Conservation (phyloP, 257 asterid genomes). For the Hygrophila difformis region DNA sequence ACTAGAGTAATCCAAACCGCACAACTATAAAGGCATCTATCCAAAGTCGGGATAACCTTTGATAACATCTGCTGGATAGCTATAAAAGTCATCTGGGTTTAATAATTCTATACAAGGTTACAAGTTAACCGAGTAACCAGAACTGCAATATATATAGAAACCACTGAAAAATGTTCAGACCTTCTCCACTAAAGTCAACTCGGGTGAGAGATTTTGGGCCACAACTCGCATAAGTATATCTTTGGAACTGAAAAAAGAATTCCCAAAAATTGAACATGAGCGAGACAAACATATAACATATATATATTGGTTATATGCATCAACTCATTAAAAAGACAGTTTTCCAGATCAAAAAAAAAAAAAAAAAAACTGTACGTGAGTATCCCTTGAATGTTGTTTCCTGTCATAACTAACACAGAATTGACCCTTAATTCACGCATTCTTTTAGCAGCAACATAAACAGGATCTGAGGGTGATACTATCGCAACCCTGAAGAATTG, state of each 20-base stretch:
- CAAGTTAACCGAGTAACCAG: background rate
- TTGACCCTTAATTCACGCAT: conserved; percentile 84
- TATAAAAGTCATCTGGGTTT: background rate
- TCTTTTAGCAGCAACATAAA: conserved; percentile 79
- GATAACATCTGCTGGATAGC: conserved; percentile 2
- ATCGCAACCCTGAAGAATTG: conserved; percentile 58
- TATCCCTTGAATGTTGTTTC: conserved; percentile 78
- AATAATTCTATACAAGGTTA: background rate
- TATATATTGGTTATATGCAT: background rate
- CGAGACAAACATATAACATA: background rate
- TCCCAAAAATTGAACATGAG: conserved; percentile 24
- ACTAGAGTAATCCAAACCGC: background rate
- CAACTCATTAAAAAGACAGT: no score
- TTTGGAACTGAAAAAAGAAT: conserved; percentile 57
- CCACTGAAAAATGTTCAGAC: conserved; percentile 27
- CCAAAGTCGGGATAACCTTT: background rate
- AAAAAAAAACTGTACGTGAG: conserved; percentile 43
- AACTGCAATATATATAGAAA: background rate
- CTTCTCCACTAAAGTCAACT: conserved; percentile 85
- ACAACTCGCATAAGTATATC: conserved; percentile 88
- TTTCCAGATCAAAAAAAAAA: no score
- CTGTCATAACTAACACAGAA: conserved; percentile 59
- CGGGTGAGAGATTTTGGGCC: conserved; percentile 84
- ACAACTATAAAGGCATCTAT: conserved; percentile 11
- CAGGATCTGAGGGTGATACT: conserved; percentile 69